Base-by-base conservation (phyloP, 306 rosid species). In the Trichosanthes truncata region DNA sequence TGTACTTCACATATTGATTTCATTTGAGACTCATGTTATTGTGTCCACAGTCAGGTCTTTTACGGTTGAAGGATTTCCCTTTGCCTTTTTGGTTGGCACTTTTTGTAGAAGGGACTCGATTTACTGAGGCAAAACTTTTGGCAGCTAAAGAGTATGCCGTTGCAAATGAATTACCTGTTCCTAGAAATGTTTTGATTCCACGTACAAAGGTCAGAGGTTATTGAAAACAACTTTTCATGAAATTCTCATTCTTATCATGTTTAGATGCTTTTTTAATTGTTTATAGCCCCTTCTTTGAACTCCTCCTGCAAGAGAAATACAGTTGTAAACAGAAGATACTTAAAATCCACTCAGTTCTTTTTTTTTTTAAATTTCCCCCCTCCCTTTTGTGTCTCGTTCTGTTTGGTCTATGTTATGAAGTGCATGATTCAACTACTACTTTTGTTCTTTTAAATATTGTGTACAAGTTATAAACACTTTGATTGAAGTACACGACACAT, bases 51-150 rank as follows among this genome's bases (percentile, higher is more conserved):
- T 89, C 78, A 74, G 98, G 98, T 80, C 86, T 94, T 81, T 91
- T 83, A 69, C 85, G 89, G 82, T 85, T 90, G 76, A 82, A 85
- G 85, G 97, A 94, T 80, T 94, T 49, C 79, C 98, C 97, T 53
- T 90, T 80, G 84, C 97, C 98, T 75, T 92, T 94, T 89, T 94
- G 97, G 98, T 82, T 94, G 85, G 98, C 98, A 77, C 94, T 94
- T 55, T 94, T 94, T 88, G 98, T 92, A 48, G 98, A 94, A 85
- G 98, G 98, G 56, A 92, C 98, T 69, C 97, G 98, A 82, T 94
- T 94, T 87, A 94, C 98, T 5, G 89, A 86, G 84, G 89, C 94
- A 83, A 94, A 94, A 82, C 90, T 94, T 81, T 82, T 87, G 83
- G 93, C 97, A 60, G 98, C 97, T 63, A 96, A 92, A 87, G 96